Evolutionary conservation across 192 early-diverging fungal species (phyloP), one percentile per base, ranked within the genome.

Genomic region (Gryganskiella cystojenkinii): DNA sequence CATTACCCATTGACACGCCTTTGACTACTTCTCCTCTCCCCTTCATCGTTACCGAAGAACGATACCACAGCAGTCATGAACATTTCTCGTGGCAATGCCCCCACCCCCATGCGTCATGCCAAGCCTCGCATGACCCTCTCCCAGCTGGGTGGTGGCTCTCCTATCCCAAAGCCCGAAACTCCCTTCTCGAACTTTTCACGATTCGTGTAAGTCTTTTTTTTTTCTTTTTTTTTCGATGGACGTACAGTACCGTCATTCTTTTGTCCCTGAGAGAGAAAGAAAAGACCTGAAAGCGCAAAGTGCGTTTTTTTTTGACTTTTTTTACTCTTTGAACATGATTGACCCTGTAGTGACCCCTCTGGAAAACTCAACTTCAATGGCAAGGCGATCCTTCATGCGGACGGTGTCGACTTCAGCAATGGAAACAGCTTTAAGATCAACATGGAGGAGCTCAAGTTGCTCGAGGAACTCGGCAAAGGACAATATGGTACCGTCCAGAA

Each of bases 401-500:
- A 92, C 22, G 96, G 96, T 40, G 94, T 98, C 27, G 92, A 98
- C 80, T 98, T 98, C 76, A 89, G 86, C 64, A 94, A 88, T 82
- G 95, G 95, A 57, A 92, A 89, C 61, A 89, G 88, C 65, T 97
- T 96, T 80, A 89, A 87, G 50, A 95, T 98, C 62, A 92, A 93
- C 37, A 95, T 95, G 93, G 82, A 90, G 51, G 93, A 98, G 49
- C 83, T 98, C 54, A 67, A 86, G 42, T 80, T 94, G 25, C 69
- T 88, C 20, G 91, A 92, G 69, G 93, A 92, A 76, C 84, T 98
- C 11, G 96, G 95, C 30, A 91, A 92, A 47, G 96, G 96, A 3
- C 96, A 97, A 81, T 98, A 93, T 67, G 96, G 96, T n/a, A 89
- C 92, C 0, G 96, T 98, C 57, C 95, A 94, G 71, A 92, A 90